These are phyloP conservation scores for Selaginella tamariscina DNA, from an alignment of 75 land plant genomes.

Conservation along the genomic window DNA sequence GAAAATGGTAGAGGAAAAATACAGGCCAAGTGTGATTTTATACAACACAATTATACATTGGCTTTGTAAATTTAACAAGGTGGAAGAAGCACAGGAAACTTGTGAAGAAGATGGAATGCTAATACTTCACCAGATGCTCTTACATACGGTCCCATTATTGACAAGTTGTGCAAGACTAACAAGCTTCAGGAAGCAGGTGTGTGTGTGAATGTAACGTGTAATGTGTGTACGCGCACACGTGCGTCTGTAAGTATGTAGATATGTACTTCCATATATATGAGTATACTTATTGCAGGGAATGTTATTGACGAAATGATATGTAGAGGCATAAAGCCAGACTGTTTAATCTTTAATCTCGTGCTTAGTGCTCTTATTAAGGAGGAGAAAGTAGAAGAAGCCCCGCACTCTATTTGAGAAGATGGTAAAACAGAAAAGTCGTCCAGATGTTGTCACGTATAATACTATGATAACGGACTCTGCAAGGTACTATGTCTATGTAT, in stretches of 20 bases:
- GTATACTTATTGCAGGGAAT: neutral
- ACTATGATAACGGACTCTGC: slow-evolving; percentile 8
- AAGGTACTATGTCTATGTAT: no score
- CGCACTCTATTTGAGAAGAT: neutral
- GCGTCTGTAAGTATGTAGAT: neutral
- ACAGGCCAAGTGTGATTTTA: neutral
- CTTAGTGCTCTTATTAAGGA: neutral
- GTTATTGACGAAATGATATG: neutral
- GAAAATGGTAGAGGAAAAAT: neutral
- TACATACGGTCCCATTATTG: slow-evolving; percentile 19
- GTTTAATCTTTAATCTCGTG: neutral
- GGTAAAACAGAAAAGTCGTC: neutral
- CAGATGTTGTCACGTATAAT: slow-evolving; percentile 7
- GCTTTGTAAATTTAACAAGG: neutral
- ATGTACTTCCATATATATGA: no score
- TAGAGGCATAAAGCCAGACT: neutral
- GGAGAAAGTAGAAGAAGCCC: neutral
- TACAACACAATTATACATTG: neutral
- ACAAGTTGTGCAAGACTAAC: slow-evolving; percentile 20
- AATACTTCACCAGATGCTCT: neutral
- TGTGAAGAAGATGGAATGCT: neutral
- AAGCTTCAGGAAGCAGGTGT: slow-evolving; percentile 27
- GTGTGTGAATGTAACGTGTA: neutral
- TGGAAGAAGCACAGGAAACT: neutral
- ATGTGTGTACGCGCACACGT: no score